phyloP scores from a whole-genome alignment of 2,329 filamentous ascomycete genomes.

The Ophiocordyceps camponoti-saundersi region DNA sequence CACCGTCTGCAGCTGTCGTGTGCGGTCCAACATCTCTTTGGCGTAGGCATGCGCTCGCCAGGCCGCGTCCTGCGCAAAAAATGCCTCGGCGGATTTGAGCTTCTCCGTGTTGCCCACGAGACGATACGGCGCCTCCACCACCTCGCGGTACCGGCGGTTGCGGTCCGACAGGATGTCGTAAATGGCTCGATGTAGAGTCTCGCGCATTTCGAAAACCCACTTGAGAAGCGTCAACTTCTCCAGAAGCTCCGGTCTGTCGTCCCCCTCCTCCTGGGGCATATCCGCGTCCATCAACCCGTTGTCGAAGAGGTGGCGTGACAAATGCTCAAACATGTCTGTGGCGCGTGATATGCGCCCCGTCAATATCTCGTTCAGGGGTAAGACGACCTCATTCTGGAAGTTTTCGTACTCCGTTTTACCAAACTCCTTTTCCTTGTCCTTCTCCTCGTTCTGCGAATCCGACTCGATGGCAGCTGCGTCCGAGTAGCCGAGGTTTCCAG shows the following conservation, averaged over 20 bases:
- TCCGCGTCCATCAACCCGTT: slow-evolving; percentile 51
- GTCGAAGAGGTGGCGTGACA: slow-evolving; percentile 55
- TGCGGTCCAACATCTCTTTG: slow-evolving; percentile 53
- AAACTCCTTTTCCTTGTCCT: slow-evolving; percentile 50
- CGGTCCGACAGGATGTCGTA: slow-evolving; percentile 75
- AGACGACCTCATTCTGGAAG: slow-evolving; percentile 70
- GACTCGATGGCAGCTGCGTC: slow-evolving; percentile 71
- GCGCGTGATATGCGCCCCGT: slow-evolving; percentile 58
- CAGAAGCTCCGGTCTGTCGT: slow-evolving; percentile 82
- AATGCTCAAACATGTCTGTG: slow-evolving; percentile 58
- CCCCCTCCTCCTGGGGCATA: slow-evolving; percentile 82
- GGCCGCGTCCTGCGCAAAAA: slow-evolving; percentile 65
- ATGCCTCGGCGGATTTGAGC: slow-evolving; percentile 57
- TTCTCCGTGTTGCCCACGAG: slow-evolving; percentile 64
- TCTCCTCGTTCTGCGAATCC: slow-evolving; percentile 54
- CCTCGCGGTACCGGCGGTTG: slow-evolving; percentile 70
- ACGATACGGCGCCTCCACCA: slow-evolving; percentile 68
- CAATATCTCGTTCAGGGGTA: slow-evolving; percentile 66
- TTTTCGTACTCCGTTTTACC: slow-evolving; percentile 68
- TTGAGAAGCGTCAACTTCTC: slow-evolving; percentile 91
- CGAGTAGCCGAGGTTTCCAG: slow-evolving; percentile 64
- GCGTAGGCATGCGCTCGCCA: slow-evolving; percentile 57
- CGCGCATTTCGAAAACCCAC: slow-evolving; percentile 93
- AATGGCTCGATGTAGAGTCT: slow-evolving; percentile 67
- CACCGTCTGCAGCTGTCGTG: slow-evolving; percentile 59